Base-by-base conservation (phyloP, 768 basidiomycete genomes). In the Hygrophorus pudorinus region DNA sequence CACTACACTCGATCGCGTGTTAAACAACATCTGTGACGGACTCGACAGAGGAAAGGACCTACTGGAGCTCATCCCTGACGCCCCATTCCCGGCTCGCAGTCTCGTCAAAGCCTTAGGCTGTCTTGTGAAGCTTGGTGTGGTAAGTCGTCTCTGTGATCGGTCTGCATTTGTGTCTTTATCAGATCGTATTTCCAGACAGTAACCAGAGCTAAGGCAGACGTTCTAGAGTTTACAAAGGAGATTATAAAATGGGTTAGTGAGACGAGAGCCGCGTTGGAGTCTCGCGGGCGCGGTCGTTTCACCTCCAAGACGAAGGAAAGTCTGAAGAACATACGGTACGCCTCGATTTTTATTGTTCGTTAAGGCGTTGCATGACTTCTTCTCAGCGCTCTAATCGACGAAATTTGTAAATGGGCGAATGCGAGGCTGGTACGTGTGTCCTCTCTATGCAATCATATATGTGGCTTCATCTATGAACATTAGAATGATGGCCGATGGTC, bases 161-260 rank as follows among this genome's bases (percentile, higher is more conserved):
- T 24, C 24, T 24, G 24, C 5, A n/a, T 14, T 2, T 9, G 14
- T 28, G 17, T 49, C 24, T 3, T 50, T 21, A 54, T 48, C 7
- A 24, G 7, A 7, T 24, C 46, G 45, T 4, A 32, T 51, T 13
- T 17, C n/a, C 24, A 38, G 38, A n/a, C 42, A 39, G 1, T 30
- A 29, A 28, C 29, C 41, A 24, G 39, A 34, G 21, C 24, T 3
- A 3, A 24, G 24, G 7, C 24, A 24, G 24, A 24, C 7, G 53
- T 52, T 12, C 35, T 30, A 3, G 30, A 42, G n/a, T 55, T 55
- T 38, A 27, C 45, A n/a, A 30, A 41, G 2, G 18, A 44, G 8
- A 48, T 56, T 31, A 12, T 56, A 11, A 7, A 14, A 1, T 56
- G 54, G 52, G 52, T 56, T 5, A 31, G 38, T 5, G 21, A 48